Conservation (phyloP, 192 early-diverging fungal genomes). For the Phlyctochytrium arcticum region DNA sequence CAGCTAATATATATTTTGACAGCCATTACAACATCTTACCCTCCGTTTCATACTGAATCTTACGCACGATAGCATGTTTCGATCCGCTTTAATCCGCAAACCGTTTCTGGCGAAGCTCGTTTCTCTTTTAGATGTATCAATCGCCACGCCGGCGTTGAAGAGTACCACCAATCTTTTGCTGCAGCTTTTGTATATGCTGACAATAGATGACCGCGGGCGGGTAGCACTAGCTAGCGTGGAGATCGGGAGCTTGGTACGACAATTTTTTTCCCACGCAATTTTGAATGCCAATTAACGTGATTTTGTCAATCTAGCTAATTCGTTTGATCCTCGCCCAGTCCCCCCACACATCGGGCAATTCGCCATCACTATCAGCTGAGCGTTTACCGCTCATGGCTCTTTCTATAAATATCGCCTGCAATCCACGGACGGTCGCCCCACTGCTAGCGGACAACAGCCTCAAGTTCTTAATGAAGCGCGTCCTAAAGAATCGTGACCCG, state of each 20-base stretch:
- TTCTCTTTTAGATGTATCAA: constrained; percentile 21
- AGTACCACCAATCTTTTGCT: not conserved
- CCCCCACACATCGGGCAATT: not conserved
- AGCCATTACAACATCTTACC: constrained; percentile 37
- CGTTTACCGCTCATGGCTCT: constrained; percentile 41
- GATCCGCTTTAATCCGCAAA: constrained; percentile 26
- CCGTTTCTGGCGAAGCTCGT: constrained; percentile 31
- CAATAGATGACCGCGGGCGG: constrained; percentile 38
- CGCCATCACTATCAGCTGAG: not conserved
- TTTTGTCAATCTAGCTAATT: not conserved
- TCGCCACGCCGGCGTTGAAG: not conserved
- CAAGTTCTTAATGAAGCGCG: constrained; percentile 50
- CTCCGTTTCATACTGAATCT: constrained; percentile 44
- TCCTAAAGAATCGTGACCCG: constrained; percentile 48
- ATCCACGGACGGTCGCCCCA: constrained; percentile 29
- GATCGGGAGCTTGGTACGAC: constrained; percentile 29
- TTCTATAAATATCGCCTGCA: constrained; percentile 47
- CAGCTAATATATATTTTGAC: too few species aligned
- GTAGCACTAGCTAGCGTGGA: constrained; percentile 28
- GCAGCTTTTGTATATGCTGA: constrained; percentile 35
- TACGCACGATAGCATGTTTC: constrained; percentile 40
- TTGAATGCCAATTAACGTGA: not conserved
- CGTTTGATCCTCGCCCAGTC: not conserved
- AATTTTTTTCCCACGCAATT: not conserved
- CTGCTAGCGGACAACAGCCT: constrained; percentile 45